Evolutionary conservation across 1,284 basidiomycete genomes (phyloP).

Genomic region (Ceratobasidium sp.): DNA sequence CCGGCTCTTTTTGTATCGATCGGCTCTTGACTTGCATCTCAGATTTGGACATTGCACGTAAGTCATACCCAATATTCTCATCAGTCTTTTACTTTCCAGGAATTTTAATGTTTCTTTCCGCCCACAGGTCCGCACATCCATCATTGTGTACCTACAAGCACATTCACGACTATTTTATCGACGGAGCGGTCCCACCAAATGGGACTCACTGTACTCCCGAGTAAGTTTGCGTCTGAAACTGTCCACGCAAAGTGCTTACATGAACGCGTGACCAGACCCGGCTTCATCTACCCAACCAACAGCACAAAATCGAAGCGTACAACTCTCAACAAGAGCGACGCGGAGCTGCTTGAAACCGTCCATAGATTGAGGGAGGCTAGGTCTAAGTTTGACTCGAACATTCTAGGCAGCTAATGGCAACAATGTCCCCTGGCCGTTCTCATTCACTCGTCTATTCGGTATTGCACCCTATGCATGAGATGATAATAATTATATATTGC

Average conservation of each 20-base stretch:
- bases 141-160: too few species aligned
- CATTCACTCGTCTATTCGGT: too few species aligned
- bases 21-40: not conserved
- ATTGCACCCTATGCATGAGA: too few species aligned
- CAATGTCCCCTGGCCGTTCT: too few species aligned
- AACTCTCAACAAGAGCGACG: slow-evolving; percentile 2
- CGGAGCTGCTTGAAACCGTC: not conserved
- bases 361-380: not conserved
- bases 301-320: not conserved
- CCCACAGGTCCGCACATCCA: slow-evolving; percentile 49
- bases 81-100: too few species aligned
- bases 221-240: not conserved
- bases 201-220: slow-evolving; percentile 49
- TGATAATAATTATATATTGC: too few species aligned
- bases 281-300: slow-evolving; percentile 23
- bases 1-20: too few species aligned
- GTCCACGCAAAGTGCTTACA: not conserved
- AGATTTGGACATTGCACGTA: too few species aligned
- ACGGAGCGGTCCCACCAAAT: slow-evolving; percentile 50
- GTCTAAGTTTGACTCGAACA: not conserved
- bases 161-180: slow-evolving; percentile 50
- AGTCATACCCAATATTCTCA: too few species aligned
- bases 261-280: not conserved
- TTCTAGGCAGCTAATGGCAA: too few species aligned
- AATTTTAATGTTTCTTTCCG: not conserved